These are phyloP conservation scores for Licmophora abbreviata DNA, from an alignment of 108 stramenopile species.

Conservation along the genomic window DNA sequence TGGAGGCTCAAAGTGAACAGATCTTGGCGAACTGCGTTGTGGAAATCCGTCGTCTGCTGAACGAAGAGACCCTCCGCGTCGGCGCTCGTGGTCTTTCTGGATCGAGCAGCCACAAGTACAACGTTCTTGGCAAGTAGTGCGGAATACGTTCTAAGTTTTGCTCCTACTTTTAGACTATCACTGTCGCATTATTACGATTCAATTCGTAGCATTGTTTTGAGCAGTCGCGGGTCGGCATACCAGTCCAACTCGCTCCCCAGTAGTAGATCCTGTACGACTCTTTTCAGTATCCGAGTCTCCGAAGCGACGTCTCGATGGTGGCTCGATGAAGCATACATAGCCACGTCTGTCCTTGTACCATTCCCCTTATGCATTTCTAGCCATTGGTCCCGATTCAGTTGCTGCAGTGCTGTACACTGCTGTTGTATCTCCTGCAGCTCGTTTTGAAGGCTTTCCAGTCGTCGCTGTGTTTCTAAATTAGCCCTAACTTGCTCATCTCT, in stretches of 20 bases:
- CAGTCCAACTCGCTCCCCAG: constrained; percentile 11
- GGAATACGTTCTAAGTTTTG: background rate
- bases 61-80: constrained; percentile 87
- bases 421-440: background rate
- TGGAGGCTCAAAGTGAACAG: constrained; percentile 77
- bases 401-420: background rate
- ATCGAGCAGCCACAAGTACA: constrained; percentile 46
- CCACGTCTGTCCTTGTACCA: background rate
- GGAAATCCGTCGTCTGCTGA: constrained; percentile 84
- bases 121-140: constrained; percentile 22
- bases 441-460: background rate
- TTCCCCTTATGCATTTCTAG: background rate
- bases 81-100: constrained; percentile 41
- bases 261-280: constrained; percentile 6
- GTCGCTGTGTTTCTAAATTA: background rate
- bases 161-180: background rate
- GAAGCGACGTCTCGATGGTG: background rate
- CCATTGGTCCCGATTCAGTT: constrained; percentile 2
- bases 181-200: background rate
- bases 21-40: constrained; percentile 66
- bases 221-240: constrained; percentile 7
- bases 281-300: constrained; percentile 2
- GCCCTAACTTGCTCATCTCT: background rate
- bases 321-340: background rate
- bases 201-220: constrained; percentile 4